These are phyloP conservation scores for Cutaneotrichosporon spelunceum DNA, from an alignment of 1,284 basidiomycete genomes.

Conservation along the genomic window DNA sequence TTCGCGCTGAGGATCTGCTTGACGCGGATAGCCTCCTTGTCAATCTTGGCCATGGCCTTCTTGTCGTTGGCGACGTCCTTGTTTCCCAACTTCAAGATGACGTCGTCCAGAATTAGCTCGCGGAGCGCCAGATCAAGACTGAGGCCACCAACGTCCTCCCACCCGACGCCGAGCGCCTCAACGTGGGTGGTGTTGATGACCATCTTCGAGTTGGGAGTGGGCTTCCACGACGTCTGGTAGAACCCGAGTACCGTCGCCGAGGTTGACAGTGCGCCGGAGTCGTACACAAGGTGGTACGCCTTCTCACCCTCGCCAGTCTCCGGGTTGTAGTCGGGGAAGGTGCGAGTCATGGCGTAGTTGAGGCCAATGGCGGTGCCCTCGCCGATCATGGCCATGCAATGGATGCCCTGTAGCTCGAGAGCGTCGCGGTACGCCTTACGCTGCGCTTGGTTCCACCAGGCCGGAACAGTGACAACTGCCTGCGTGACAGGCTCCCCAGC, in stretches of 20 bases:
- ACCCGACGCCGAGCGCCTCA: conserved; percentile 72
- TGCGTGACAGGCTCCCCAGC: conserved; percentile 68
- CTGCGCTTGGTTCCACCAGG: conserved; percentile 81
- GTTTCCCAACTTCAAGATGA: conserved; percentile 59
- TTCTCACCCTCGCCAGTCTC: conserved; percentile 52
- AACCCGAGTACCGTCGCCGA: conserved; percentile 84
- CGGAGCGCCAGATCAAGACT: conserved; percentile 79
- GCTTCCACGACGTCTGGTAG: conserved; percentile 55
- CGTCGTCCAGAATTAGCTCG: conserved; percentile 73
- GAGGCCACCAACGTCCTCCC: conserved; percentile 73
- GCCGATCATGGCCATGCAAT: conserved; percentile 77
- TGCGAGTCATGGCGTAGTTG: conserved; percentile 94
- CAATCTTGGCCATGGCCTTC: conserved; percentile 85
- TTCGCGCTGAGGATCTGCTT: conserved; percentile 95
- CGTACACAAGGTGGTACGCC: conserved; percentile 89
- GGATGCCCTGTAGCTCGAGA: conserved; percentile 81
- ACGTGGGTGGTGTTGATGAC: conserved; percentile 66
- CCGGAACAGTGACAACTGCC: conserved; percentile 79
- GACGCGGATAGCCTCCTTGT: conserved; percentile 87
- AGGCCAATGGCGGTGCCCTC: conserved; percentile 90
- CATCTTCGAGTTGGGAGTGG: conserved; percentile 53
- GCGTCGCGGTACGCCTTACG: conserved; percentile 87
- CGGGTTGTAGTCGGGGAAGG: conserved; percentile 59
- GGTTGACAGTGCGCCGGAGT: conserved; percentile 84
- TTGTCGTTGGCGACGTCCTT: conserved; percentile 57